Evolutionary conservation across 129 eudicot genomes (phyloP).

Genomic region (Deinandra increscens): DNA sequence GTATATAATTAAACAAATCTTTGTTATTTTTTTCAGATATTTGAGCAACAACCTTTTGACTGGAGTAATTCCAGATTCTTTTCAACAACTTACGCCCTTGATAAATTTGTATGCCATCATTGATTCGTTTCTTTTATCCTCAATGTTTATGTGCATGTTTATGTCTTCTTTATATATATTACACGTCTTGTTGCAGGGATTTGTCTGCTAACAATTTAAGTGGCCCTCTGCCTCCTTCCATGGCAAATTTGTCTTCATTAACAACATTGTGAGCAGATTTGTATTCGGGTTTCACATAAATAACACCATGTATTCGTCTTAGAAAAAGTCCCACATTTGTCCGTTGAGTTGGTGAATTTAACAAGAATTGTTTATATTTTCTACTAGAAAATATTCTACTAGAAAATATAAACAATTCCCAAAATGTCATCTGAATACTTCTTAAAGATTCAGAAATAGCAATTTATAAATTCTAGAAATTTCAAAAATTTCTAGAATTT

Average conservation of each 20-base stretch:
- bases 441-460: too few species aligned
- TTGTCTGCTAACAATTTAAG: slow-evolving; percentile 73
- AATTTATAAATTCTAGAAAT: too few species aligned
- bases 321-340: slow-evolving; percentile 1
- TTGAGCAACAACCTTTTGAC: slow-evolving; percentile 65
- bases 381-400: too few species aligned
- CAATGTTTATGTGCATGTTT: slow-evolving; percentile 18
- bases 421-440: too few species aligned
- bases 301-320: neutral
- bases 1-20: slow-evolving; percentile 3
- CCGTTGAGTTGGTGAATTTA: neutral
- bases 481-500: too few species aligned
- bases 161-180: neutral
- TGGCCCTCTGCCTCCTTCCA: slow-evolving; percentile 80
- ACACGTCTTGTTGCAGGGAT: slow-evolving; percentile 56
- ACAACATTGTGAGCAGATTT: slow-evolving; percentile 61
- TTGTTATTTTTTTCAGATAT: slow-evolving; percentile 43
- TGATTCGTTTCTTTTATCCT: slow-evolving; percentile 10
- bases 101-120: slow-evolving; percentile 54
- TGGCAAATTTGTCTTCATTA: slow-evolving; percentile 63
- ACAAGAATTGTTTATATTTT: neutral
- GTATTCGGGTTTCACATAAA: neutral
- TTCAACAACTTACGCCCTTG: slow-evolving; percentile 54
- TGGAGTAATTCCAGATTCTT: slow-evolving; percentile 80
- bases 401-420: too few species aligned